Evolutionary conservation across 2,329 filamentous ascomycete species (phyloP).

Genomic region (Leptographium galeiforme): DNA sequence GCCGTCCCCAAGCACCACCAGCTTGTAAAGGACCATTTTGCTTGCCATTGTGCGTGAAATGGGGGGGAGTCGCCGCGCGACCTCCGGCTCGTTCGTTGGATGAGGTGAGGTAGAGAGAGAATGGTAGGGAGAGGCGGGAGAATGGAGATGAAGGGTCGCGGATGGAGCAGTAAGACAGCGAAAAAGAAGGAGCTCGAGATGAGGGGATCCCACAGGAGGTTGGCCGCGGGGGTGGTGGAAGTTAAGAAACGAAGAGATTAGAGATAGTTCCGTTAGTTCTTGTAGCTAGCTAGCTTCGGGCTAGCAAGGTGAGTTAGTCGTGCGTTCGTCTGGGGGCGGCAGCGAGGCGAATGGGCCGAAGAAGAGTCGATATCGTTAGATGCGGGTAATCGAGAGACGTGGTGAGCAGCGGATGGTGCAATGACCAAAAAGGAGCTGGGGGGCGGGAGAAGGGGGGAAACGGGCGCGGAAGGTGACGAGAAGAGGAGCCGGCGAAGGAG

Average conservation of each 20-base stretch:
- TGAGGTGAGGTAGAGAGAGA: background rate
- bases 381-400: too few species aligned
- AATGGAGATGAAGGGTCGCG: background rate
- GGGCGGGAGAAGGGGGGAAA: background rate
- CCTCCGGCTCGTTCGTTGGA: slow-evolving; percentile 1
- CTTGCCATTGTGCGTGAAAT: slow-evolving; percentile 52
- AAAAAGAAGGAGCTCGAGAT: background rate
- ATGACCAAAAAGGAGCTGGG: background rate
- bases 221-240: background rate
- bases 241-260: slow-evolving; percentile 1
- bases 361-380: too few species aligned
- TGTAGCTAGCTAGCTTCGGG: background rate
- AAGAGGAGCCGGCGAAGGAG: background rate
- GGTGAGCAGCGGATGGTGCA: too few species aligned
- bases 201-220: background rate
- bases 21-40: slow-evolving; percentile 90
- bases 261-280: background rate
- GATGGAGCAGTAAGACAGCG: background rate
- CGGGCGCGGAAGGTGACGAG: background rate
- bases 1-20: slow-evolving; percentile 90
- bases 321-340: background rate
- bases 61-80: slow-evolving; percentile 7
- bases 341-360: background rate
- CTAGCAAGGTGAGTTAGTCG: background rate
- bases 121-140: background rate